Evolutionary conservation across 768 basidiomycete genomes (phyloP).

Genomic region (Asterophora lycoperdoides): DNA sequence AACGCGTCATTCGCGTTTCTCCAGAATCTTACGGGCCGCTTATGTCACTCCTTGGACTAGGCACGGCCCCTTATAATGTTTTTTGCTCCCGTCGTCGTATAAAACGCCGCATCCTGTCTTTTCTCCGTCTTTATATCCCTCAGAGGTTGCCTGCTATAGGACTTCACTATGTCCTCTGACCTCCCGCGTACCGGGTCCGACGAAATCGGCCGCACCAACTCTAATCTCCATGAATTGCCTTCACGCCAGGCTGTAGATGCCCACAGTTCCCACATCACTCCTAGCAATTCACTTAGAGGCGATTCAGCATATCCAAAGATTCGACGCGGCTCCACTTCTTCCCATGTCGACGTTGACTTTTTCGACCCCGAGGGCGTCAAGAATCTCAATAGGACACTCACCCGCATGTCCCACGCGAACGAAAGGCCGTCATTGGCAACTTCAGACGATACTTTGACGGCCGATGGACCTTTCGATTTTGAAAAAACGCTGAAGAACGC

Average conservation of each 20-base stretch:
- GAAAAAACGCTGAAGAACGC: slow-evolving; percentile 29
- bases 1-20: background rate
- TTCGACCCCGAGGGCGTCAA: slow-evolving; percentile 53
- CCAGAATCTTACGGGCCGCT: slow-evolving; percentile 5
- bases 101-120: background rate
- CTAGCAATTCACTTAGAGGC: background rate
- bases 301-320: slow-evolving; percentile 2
- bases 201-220: slow-evolving; percentile 10
- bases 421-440: slow-evolving; percentile 9
- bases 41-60: slow-evolving; percentile 6
- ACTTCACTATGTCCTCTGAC: slow-evolving; percentile 3
- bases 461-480: slow-evolving; percentile 32
- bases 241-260: slow-evolving; percentile 11
- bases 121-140: background rate
- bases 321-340: slow-evolving; percentile 17
- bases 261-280: background rate
- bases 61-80: slow-evolving; percentile 3
- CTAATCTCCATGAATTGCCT: slow-evolving; percentile 10
- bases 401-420: slow-evolving; percentile 19
- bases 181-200: background rate
- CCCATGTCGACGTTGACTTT: slow-evolving; percentile 39
- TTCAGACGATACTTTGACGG: slow-evolving; percentile 23
- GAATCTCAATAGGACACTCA: slow-evolving; percentile 35
- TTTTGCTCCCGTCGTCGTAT: background rate
- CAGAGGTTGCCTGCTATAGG: background rate